Evolutionary conservation across 148 eudicot species (phyloP), one percentile per base, ranked within the genome.

Genomic region (Vaccinium macrocarpon): DNA sequence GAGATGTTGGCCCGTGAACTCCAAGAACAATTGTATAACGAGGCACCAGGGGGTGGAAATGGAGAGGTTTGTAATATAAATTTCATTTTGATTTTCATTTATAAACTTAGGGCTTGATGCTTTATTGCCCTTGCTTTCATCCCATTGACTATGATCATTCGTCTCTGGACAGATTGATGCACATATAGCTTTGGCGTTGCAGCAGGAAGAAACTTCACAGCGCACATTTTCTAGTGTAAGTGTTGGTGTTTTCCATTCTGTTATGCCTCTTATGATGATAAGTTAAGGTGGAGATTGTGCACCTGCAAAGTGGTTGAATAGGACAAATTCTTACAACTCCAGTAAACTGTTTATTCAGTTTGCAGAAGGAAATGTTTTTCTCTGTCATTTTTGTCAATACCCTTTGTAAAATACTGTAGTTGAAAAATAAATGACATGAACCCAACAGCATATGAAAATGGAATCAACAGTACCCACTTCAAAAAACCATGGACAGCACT

Each of bases 1-100:
- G 99, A 95, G 87, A 90, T 86, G 90, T 86, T 97, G 89, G 99
- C 99, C 72, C 90, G 92, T 87, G 93, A 93, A 82, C 96, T 97
- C 62, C 99, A 97, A 89, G 98, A 95, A 85, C 96, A 97, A 81
- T 84, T 97, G 73, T 97, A 97, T 83, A 94, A 90, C 86, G 99
- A 95, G 87, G 82, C 59, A 25, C 88, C 91, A 57, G 91, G 62
- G 62, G 83, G 86, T 85, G 87, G 88, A 83, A 72, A 49, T 89
- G 83, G 61, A 27, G 95, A 93, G 94, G 99, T 93, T 74, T 51
- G 62, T 80, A 73, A 49, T 79, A 6, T 79, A 72, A n/a, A 29
- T 81, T 29, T 16, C n/a, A 71, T 25, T 50, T 53, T 13, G 11
- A 15, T 70, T 64, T 51, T 13, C 64, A 6, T 46, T 50, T 29